A percentile compares a stretch with the other conserved stretches of the same genome.
Evolutionary conservation across 2,329 filamentous ascomycete species (phyloP).

Genomic region (Colletotrichum paranaense): DNA sequence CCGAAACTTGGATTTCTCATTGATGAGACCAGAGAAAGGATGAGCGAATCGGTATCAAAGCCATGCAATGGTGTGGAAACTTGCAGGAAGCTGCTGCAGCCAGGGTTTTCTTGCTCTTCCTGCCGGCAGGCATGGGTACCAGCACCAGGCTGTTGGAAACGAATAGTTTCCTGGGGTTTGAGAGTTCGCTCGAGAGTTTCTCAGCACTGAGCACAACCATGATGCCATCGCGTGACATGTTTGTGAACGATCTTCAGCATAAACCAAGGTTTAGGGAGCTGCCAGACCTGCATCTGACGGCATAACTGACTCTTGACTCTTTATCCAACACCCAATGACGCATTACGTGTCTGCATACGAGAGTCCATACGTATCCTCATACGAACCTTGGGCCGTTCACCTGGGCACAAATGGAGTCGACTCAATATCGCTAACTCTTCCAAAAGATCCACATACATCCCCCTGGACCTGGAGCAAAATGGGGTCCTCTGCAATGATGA

Average conservation of each 20-base stretch:
- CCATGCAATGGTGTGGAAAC: conserved; percentile 14
- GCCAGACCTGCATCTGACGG: not conserved
- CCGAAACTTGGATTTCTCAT: not conserved
- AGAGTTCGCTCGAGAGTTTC: not conserved
- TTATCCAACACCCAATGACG: not conserved
- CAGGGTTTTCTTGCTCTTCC: not conserved
- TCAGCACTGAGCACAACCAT: not conserved
- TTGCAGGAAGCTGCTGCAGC: conserved; percentile 6
- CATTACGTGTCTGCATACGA: not conserved
- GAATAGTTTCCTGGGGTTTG: not conserved
- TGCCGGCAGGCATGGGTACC: conserved; percentile 9
- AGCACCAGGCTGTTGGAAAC: conserved; percentile 19
- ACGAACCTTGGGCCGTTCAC: not conserved
- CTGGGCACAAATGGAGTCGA: not conserved
- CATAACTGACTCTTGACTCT: not conserved
- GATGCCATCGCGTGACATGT: not conserved
- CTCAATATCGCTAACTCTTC: conserved; percentile 13
- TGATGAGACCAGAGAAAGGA: not conserved
- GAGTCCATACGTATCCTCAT: not conserved
- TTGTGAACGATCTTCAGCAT: not conserved
- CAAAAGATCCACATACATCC: conserved; percentile 1
- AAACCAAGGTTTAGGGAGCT: not conserved
- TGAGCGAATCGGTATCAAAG: conserved; percentile 27
- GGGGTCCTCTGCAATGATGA: not conserved
- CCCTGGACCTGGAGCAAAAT: conserved; percentile 7